Conservation (phyloP, 2,329 filamentous ascomycete genomes). For the Fusarium duplospermum region DNA sequence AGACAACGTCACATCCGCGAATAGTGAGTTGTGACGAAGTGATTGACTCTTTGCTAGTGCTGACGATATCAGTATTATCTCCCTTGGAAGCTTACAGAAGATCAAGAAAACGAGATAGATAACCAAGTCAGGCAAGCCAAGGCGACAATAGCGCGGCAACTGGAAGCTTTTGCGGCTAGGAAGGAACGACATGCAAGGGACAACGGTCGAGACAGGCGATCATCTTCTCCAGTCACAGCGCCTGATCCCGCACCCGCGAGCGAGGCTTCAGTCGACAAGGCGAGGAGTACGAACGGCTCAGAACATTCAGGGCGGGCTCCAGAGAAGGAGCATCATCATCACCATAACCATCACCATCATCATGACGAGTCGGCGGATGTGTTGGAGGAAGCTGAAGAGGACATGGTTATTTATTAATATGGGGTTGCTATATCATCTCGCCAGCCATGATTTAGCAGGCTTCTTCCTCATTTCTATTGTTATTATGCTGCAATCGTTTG, state of each 20-base stretch:
- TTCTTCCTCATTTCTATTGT: neutral
- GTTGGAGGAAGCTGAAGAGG: slow-evolving; percentile 86
- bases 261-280: slow-evolving; percentile 20
- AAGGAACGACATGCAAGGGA: slow-evolving; percentile 54
- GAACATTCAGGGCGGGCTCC: slow-evolving; percentile 12
- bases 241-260: slow-evolving; percentile 21
- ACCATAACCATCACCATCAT: slow-evolving; percentile 46
- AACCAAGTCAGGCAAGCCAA: slow-evolving; percentile 76
- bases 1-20: slow-evolving; percentile 76
- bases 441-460: neutral
- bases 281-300: slow-evolving; percentile 7
- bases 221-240: slow-evolving; percentile 21
- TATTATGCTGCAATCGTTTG: neutral
- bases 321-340: slow-evolving; percentile 25
- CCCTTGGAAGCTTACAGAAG: slow-evolving; percentile 78
- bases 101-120: slow-evolving; percentile 78
- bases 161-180: slow-evolving; percentile 68
- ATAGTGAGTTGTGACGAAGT: slow-evolving; percentile 69
- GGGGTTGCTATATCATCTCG: neutral
- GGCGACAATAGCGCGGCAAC: slow-evolving; percentile 72
- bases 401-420: slow-evolving; percentile 87
- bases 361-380: slow-evolving; percentile 81
- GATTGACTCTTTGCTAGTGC: neutral
- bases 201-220: slow-evolving; percentile 28
- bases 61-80: slow-evolving; percentile 76